These are phyloP conservation scores for Cryptococcus hybrid DNA, from an alignment of 1,284 basidiomycete species.

Conservation along the genomic window DNA sequence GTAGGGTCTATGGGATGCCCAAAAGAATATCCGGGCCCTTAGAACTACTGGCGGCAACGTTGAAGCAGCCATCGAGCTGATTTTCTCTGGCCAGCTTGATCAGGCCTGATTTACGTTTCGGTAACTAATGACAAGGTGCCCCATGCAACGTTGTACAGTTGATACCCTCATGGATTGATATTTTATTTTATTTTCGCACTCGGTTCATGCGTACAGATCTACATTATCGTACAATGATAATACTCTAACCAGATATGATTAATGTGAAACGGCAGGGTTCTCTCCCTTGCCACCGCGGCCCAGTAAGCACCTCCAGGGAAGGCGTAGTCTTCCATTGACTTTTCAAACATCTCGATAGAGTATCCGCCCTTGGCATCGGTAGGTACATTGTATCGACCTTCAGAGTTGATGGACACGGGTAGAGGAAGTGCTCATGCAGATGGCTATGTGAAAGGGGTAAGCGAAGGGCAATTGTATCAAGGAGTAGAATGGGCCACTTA, in stretches of 20 bases:
- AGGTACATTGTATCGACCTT: slow-evolving; percentile 75
- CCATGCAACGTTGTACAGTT: not conserved
- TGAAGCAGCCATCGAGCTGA: slow-evolving; percentile 85
- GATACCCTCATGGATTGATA: not conserved
- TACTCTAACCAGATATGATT: slow-evolving; percentile 1
- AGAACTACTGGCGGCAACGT: slow-evolving; percentile 86
- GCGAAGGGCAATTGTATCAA: no score
- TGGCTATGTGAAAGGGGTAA: slow-evolving; percentile 52
- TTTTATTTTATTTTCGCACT: no score
- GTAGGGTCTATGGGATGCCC: slow-evolving; percentile 79
- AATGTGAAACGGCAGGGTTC: slow-evolving; percentile 19
- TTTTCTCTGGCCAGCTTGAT: slow-evolving; percentile 62
- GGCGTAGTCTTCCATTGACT: slow-evolving; percentile 49
- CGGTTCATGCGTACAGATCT: no score
- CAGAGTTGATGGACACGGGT: slow-evolving; percentile 80
- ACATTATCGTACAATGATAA: no score
- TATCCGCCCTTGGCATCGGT: slow-evolving; percentile 50
- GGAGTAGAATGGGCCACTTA: slow-evolving; percentile 11
- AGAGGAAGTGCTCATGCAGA: slow-evolving; percentile 88
- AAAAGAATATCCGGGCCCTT: slow-evolving; percentile 84
- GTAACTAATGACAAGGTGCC: not conserved
- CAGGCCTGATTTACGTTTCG: not conserved
- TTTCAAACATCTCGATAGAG: slow-evolving; percentile 52
- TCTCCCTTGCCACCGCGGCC: slow-evolving; percentile 41
- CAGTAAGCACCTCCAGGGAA: slow-evolving; percentile 53